Conservation (phyloP, 176 grass and related monocot species). For the Raddia guianensis region DNA sequence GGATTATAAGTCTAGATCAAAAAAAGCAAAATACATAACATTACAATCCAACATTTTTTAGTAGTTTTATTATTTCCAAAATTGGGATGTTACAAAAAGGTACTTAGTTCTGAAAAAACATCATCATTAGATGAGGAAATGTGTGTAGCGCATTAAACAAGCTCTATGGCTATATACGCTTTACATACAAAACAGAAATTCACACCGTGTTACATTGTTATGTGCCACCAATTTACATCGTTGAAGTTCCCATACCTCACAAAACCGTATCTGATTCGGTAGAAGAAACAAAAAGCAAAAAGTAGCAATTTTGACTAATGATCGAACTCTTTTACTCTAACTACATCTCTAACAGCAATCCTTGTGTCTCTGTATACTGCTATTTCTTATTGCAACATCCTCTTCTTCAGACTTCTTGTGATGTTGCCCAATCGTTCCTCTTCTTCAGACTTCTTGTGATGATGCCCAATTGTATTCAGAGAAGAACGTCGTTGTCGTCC, state of each 20-base stretch:
- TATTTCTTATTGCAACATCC: not conserved
- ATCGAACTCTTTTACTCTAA: not conserved
- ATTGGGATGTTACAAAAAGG: no score
- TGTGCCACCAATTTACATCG: constrained; percentile 17
- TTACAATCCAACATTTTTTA: no score
- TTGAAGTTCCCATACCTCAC: not conserved
- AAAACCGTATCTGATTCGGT: not conserved
- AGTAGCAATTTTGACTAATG: not conserved
- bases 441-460: constrained; percentile 17
- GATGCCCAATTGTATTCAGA: constrained; percentile 11
- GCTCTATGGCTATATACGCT: constrained; percentile 34
- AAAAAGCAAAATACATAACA: no score
- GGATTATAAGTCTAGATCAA: no score
- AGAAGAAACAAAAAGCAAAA: not conserved
- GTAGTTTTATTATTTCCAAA: no score
- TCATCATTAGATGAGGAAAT: no score
- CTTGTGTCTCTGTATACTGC: not conserved
- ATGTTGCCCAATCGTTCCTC: no score
- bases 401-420: constrained; percentile 17
- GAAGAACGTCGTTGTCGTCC: constrained; percentile 47
- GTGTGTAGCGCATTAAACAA: no score
- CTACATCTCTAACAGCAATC: constrained; percentile 21
- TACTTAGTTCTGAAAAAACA: no score
- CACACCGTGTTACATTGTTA: not conserved
- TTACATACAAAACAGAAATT: constrained; percentile 36